Evolutionary conservation across 2,329 filamentous ascomycete species (phyloP).

Genomic region (Ceratocystis destructans): DNA sequence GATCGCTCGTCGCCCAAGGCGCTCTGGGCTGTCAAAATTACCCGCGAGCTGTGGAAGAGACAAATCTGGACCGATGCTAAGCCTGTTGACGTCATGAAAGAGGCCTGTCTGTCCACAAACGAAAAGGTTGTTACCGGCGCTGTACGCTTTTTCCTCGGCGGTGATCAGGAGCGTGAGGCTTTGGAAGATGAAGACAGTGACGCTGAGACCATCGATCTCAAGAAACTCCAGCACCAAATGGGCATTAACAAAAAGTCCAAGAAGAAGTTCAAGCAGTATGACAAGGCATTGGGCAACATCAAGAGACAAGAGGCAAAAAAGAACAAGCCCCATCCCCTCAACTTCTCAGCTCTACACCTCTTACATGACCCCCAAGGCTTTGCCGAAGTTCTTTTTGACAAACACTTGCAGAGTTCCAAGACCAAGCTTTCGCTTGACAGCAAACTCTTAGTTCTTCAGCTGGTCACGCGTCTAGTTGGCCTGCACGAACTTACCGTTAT

Average conservation of each 20-base stretch:
- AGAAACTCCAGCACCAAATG: slow-evolving; percentile 67
- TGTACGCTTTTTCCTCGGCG: slow-evolving; percentile 87
- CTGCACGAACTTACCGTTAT: slow-evolving; percentile 85
- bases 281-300: slow-evolving; percentile 67
- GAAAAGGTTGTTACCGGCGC: slow-evolving; percentile 83
- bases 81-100: slow-evolving; percentile 96
- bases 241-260: slow-evolving; percentile 94
- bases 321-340: slow-evolving; percentile 70
- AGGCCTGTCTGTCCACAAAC: slow-evolving; percentile 75
- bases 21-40: slow-evolving; percentile 92
- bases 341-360: slow-evolving; percentile 90
- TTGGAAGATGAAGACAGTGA: slow-evolving; percentile 78
- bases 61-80: slow-evolving; percentile 93
- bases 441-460: slow-evolving; percentile 76
- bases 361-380: slow-evolving; percentile 91
- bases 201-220: slow-evolving; percentile 65
- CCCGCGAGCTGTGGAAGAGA: slow-evolving; percentile 87
- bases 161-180: slow-evolving; percentile 91
- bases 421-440: slow-evolving; percentile 76
- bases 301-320: slow-evolving; percentile 81
- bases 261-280: slow-evolving; percentile 67
- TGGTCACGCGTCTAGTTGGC: slow-evolving; percentile 81
- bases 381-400: slow-evolving; percentile 75
- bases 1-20: slow-evolving; percentile 76
- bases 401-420: slow-evolving; percentile 79